A percentile compares a stretch with the other conserved stretches of the same genome.
Evolutionary conservation across 345 rosid species (phyloP).

Genomic region (Schrenkiella parvula): DNA sequence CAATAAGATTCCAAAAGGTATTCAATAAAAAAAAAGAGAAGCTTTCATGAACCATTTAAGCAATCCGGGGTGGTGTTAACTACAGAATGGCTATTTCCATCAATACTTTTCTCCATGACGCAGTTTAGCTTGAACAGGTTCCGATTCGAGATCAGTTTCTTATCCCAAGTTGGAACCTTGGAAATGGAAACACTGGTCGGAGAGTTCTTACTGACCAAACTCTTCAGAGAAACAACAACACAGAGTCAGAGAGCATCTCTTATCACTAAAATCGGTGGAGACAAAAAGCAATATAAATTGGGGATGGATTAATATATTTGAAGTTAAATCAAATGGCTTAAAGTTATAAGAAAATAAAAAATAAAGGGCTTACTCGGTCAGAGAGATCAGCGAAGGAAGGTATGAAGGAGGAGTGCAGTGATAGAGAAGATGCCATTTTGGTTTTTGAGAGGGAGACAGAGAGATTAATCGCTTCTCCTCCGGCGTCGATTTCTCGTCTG

Average conservation of each 20-base stretch:
- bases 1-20: not conserved
- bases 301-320: not conserved
- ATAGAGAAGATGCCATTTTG: constrained; percentile 37
- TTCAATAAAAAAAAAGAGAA: not conserved
- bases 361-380: constrained; percentile 27
- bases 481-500: constrained; percentile 11
- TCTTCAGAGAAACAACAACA: constrained; percentile 35
- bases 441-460: not conserved
- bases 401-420: constrained; percentile 26
- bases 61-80: constrained; percentile 31
- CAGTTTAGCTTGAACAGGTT: constrained; percentile 43
- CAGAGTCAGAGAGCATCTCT: not conserved
- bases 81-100: constrained; percentile 41
- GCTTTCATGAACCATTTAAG: constrained; percentile 37
- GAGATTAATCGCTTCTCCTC: not conserved
- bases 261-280: not conserved
- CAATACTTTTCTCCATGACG: constrained; percentile 40
- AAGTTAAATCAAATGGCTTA: not conserved
- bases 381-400: constrained; percentile 27
- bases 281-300: not conserved
- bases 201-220: constrained; percentile 10
- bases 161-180: constrained; percentile 30
- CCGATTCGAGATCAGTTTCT: constrained; percentile 22
- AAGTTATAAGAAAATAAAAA: not conserved
- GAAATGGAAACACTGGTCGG: constrained; percentile 26